Evolutionary conservation across 495 filamentous ascomycete genomes (phyloP).

Genomic region (Hyaloscypha variabilis): DNA sequence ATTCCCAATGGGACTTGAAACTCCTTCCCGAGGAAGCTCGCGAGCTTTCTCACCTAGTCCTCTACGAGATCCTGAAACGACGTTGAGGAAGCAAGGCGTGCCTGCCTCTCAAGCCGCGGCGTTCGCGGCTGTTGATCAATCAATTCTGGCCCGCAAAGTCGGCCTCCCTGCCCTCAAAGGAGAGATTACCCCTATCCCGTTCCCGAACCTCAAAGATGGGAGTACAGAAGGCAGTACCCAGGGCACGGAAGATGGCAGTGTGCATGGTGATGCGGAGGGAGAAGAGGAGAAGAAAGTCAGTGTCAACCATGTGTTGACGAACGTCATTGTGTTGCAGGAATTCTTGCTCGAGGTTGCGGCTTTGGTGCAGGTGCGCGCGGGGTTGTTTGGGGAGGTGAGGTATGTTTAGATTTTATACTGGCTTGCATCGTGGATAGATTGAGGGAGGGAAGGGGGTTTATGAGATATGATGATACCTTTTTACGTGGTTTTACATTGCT

Average conservation of each 20-base stretch:
- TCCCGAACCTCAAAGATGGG: constrained; percentile 31
- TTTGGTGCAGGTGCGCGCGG: constrained; percentile 81
- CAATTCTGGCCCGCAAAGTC: constrained; percentile 49
- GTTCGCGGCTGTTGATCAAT: constrained; percentile 56
- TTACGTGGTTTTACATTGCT: not conserved
- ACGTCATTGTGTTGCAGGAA: constrained; percentile 73
- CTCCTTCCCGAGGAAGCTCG: constrained; percentile 24
- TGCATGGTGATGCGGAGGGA: constrained; percentile 28
- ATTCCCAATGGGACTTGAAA: constrained; percentile 27
- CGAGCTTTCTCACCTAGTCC: constrained; percentile 30
- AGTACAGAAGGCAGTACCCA: constrained; percentile 37
- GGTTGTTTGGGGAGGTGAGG: constrained; percentile 83
- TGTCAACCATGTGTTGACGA: constrained; percentile 86
- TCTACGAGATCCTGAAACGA: constrained; percentile 11
- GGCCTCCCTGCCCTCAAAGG: constrained; percentile 40
- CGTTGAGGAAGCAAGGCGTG: not conserved
- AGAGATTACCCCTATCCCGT: constrained; percentile 29
- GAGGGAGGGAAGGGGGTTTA: not conserved
- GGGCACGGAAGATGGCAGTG: constrained; percentile 42
- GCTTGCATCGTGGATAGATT: no score
- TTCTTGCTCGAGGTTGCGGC: constrained; percentile 90
- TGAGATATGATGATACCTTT: not conserved
- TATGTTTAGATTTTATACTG: constrained; percentile 54
- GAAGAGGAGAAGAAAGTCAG: constrained; percentile 54
- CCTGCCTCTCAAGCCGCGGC: constrained; percentile 47